These are phyloP conservation scores for Pholiota molesta DNA, from an alignment of 768 basidiomycete species.

Conservation along the genomic window DNA sequence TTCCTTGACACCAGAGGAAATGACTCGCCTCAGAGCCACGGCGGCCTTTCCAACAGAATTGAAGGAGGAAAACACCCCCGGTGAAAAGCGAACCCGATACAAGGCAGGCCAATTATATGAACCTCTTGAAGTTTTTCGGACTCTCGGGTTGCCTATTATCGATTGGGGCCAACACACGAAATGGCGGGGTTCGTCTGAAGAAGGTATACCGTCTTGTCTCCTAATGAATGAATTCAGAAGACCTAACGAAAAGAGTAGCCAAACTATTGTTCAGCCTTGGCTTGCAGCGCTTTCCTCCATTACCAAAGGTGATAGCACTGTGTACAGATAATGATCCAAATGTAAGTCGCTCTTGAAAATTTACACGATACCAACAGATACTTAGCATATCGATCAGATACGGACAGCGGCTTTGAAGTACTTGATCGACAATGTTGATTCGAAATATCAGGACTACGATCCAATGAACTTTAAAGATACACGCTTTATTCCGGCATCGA, in stretches of 20 bases:
- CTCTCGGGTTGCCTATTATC: constrained; percentile 77
- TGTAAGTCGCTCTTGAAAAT: constrained; percentile 24
- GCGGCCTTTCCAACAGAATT: constrained; percentile 75
- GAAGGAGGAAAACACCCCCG: constrained; percentile 16
- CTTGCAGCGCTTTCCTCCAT: constrained; percentile 66
- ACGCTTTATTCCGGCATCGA: constrained; percentile 79
- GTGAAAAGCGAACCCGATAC: constrained; percentile 47
- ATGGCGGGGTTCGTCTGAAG: constrained; percentile 84
- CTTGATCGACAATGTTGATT: constrained; percentile 71
- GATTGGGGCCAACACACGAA: constrained; percentile 83
- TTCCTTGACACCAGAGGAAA: constrained; percentile 46
- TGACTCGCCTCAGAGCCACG: constrained; percentile 62
- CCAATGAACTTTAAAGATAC: constrained; percentile 56
- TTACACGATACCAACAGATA: not conserved
- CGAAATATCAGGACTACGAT: constrained; percentile 62
- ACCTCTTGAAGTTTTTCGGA: constrained; percentile 70
- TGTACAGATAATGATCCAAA: constrained; percentile 58
- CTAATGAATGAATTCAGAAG: not conserved
- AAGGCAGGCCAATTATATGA: constrained; percentile 84
- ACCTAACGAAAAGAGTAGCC: constrained; percentile 44
- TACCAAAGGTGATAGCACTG: constrained; percentile 66
- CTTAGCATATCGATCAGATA: constrained; percentile 26
- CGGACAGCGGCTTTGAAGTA: constrained; percentile 77
- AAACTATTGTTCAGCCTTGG: constrained; percentile 79
- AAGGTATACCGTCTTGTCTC: constrained; percentile 58